Conservation (phyloP, 331 rosid species). For the Saraca asoca region DNA sequence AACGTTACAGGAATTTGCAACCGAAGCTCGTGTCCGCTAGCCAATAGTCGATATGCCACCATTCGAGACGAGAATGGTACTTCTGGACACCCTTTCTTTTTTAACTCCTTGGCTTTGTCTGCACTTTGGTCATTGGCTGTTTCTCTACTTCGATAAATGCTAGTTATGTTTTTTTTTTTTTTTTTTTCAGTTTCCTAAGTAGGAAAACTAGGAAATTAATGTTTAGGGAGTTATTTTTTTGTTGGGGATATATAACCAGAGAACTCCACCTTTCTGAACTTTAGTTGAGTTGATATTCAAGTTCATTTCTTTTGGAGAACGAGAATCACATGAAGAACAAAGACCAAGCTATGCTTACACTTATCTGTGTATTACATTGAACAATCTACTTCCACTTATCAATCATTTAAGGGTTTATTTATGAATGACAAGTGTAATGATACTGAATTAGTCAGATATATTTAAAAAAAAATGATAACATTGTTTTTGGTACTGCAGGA, state of each 20-base stretch:
- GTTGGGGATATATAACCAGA: background rate
- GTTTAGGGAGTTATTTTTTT: background rate
- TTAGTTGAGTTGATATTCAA: constrained; percentile 14
- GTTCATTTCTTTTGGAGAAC: background rate
- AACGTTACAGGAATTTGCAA: constrained; percentile 86
- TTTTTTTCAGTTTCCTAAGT: too few species aligned
- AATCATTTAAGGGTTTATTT: background rate
- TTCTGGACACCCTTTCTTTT: constrained; percentile 10
- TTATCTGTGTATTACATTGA: too few species aligned
- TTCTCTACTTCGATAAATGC: background rate
- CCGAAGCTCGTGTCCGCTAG: constrained; percentile 91
- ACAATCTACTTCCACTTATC: constrained; percentile 17
- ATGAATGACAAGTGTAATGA: background rate
- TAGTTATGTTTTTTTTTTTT: background rate
- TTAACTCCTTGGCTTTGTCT: background rate
- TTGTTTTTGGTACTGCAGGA: constrained; percentile 56
- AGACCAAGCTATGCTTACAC: too few species aligned
- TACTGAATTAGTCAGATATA: constrained; percentile 1
- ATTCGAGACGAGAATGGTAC: constrained; percentile 81
- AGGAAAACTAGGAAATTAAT: background rate
- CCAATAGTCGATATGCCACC: constrained; percentile 94
- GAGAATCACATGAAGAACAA: background rate
- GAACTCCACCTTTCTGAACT: too few species aligned
- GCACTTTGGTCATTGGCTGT: background rate
- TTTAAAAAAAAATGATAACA: constrained; percentile 11